Percentiles rank a stretch among this genome's conserved stretches.
Evolutionary conservation across 495 filamentous ascomycete species (phyloP).

Genomic region (Letharia columbiana): DNA sequence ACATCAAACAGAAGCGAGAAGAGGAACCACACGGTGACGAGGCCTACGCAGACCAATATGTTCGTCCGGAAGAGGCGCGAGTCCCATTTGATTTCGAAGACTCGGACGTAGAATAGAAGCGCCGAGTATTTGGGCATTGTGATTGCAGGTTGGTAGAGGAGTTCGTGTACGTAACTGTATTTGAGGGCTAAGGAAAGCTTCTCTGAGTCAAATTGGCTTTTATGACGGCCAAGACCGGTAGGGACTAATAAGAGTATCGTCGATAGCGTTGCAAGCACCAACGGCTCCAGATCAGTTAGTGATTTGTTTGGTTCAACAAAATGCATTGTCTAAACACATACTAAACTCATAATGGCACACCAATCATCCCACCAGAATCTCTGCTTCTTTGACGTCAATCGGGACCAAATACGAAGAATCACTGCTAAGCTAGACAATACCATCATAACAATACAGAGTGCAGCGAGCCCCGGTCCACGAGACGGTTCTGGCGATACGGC

Average conservation of each 20-base stretch:
- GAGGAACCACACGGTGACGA: background rate
- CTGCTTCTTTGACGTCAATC: background rate
- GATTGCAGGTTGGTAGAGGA: background rate
- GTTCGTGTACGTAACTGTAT: background rate
- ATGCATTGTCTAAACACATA: background rate
- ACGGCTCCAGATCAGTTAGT: background rate
- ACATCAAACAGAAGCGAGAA: background rate
- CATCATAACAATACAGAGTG: conserved; percentile 3
- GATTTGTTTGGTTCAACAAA: background rate
- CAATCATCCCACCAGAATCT: conserved; percentile 13
- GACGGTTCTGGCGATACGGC: background rate
- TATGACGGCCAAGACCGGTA: background rate
- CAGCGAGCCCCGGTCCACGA: background rate
- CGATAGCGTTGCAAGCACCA: background rate
- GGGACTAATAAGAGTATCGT: background rate
- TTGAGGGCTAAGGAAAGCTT: background rate
- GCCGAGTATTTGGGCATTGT: conserved; percentile 8
- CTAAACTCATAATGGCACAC: conserved; percentile 4
- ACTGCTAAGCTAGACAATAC: conserved; percentile 2
- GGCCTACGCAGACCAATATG: background rate
- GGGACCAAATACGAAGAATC: background rate
- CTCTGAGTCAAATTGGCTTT: background rate
- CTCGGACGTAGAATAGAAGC: conserved; percentile 2
- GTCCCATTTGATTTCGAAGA: background rate
- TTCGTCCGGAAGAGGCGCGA: background rate